Percentiles rank a stretch among this genome's conserved stretches.
Conservation (phyloP, 2,329 filamentous ascomycete species). For the Fusarium albidum region DNA sequence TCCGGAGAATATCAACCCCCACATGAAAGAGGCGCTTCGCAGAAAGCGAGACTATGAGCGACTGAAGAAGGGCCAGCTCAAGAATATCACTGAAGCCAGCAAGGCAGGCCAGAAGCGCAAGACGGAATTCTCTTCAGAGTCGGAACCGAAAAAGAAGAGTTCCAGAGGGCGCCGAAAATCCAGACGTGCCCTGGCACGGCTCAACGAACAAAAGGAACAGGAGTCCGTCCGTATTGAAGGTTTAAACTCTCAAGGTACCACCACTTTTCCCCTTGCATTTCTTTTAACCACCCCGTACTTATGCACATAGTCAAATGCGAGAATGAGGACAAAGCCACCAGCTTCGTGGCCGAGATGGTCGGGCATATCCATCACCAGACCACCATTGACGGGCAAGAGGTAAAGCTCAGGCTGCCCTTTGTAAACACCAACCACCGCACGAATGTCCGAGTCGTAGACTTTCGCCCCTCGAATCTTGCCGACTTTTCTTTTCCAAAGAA, state of each 20-base stretch:
- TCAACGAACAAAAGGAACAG: conserved; percentile 25
- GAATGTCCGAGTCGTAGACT: conserved; percentile 82
- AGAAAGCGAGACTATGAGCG: conserved; percentile 73
- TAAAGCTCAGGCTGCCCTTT: conserved; percentile 69
- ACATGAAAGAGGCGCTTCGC: conserved; percentile 64
- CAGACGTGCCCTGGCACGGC: conserved; percentile 25
- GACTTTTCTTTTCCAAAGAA: conserved; percentile 69
- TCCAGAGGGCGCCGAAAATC: conserved; percentile 36
- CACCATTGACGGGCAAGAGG: conserved; percentile 48
- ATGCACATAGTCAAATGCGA: conserved; percentile 56
- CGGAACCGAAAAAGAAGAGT: conserved; percentile 39
- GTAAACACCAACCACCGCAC: conserved; percentile 75
- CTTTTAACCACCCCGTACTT: conserved; percentile 17
- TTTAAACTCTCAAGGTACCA: conserved; percentile 44
- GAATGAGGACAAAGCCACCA: conserved; percentile 47
- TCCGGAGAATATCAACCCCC: conserved; percentile 53
- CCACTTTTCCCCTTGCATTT: neutral
- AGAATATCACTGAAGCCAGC: conserved; percentile 48
- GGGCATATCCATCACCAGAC: conserved; percentile 51
- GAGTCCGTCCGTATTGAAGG: conserved; percentile 39
- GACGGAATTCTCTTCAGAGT: conserved; percentile 36
- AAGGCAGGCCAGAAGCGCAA: conserved; percentile 51
- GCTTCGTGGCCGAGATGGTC: conserved; percentile 51
- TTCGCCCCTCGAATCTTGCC: conserved; percentile 72
- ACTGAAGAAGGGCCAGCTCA: conserved; percentile 50